Evolutionary conservation across 192 early-diverging fungal species (phyloP), one percentile per base, ranked within the genome.

Genomic region (Spizellomyces punctatus): DNA sequence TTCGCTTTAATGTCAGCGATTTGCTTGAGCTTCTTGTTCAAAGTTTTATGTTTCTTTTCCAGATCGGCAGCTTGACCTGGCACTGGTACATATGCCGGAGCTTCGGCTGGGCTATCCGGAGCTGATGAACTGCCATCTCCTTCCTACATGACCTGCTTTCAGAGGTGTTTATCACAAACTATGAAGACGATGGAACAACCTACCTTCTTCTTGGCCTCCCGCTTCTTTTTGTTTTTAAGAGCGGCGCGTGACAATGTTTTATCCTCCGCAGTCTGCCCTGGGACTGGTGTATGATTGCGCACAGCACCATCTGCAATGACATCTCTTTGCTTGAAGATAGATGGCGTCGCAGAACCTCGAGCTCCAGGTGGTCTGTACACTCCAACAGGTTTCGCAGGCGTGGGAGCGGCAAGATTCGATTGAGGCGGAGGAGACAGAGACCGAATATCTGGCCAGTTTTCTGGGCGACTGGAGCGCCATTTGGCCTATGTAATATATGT

Each of bases 1-100:
- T 88, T 90, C 49, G 88, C 87, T 73, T 92, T 94, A 50, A 99
- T 84, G 54, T 91, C 91, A 46, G 82, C 82, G 78, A 99, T 98
- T 79, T 94, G 91, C 70, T 89, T 89, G 58, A 98, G 75, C 79
- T 98, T 99, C 83, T 97, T 99, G 61, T 92, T 89, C 17, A 98
- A 76, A 43, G 82, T 86, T 57, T 94, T 89, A 67, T 95, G 83
- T 76, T 91, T 92, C 85, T 97, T 99, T 60, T 95, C 95, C 7
- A 88, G 72, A 70, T 83, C 77, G 41, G 78, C 71, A 16, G 70
- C 17, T 72, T 57, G 52, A 61, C 75, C 61, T 19, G 50, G 60
- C 63, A 66, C 50, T 61, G 66, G 69, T 72, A 58, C 21, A 77
- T 19, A 61, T 22, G 59, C 52, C 0, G 52, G 52, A 16, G 52